Evolutionary conservation across 1,284 basidiomycete genomes (phyloP).

Genomic region (Sporisorium exsertum): DNA sequence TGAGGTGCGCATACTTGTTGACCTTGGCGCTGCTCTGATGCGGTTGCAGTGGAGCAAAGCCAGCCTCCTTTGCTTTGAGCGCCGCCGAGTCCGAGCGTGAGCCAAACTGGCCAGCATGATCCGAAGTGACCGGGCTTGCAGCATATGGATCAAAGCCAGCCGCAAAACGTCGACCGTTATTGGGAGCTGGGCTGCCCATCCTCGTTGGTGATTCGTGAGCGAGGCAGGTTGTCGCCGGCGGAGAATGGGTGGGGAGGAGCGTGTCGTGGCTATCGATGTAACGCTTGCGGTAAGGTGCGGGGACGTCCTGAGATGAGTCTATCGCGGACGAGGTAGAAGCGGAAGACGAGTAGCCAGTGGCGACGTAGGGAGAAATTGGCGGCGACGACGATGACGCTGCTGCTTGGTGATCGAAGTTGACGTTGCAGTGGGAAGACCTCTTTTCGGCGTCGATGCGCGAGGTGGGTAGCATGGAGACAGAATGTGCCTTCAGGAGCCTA

Average conservation of each 20-base stretch:
- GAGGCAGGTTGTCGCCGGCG: slow-evolving; percentile 17
- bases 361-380: slow-evolving; percentile 9
- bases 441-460: slow-evolving; percentile 43
- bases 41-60: slow-evolving; percentile 24
- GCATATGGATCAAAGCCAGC: slow-evolving; percentile 52
- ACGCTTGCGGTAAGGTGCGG: slow-evolving; percentile 46
- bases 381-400: slow-evolving; percentile 9
- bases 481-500: not conserved
- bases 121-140: slow-evolving; percentile 4
- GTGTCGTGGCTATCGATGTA: slow-evolving; percentile 44
- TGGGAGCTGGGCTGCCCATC: slow-evolving; percentile 28
- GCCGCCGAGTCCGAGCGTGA: slow-evolving; percentile 31
- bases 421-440: slow-evolving; percentile 32
- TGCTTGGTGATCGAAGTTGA: slow-evolving; percentile 24
- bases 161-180: slow-evolving; percentile 38
- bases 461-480: slow-evolving; percentile 44
- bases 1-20: slow-evolving; percentile 61
- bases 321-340: slow-evolving; percentile 12
- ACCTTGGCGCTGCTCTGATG: slow-evolving; percentile 15
- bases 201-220: slow-evolving; percentile 30
- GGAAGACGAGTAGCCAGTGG: slow-evolving; percentile 17
- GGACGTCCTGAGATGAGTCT: slow-evolving; percentile 22
- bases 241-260: slow-evolving; percentile 46
- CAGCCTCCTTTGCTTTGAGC: slow-evolving; percentile 44
- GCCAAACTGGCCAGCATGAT: not conserved